Base-by-base conservation (phyloP, 768 basidiomycete species). In the Rhizopogon sp. region DNA sequence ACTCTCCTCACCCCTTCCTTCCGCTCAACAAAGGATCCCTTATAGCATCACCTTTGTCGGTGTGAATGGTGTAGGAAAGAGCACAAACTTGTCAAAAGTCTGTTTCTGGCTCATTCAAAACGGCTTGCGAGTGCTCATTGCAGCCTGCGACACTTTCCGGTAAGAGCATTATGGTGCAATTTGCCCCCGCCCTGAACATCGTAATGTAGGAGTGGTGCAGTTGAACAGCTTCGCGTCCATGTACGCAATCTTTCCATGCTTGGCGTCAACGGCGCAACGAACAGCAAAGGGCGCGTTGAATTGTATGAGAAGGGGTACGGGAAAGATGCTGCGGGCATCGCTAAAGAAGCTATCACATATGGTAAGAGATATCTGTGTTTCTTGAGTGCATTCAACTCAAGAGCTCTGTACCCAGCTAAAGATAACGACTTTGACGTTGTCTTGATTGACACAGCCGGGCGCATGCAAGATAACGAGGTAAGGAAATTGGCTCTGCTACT, bases 51-150 rank as follows among this genome's bases (percentile, higher is more conserved):
- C 93, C 0, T 99, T 99, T 67, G 94, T 98, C 41, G 97, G 97
- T 13, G 97, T 99, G 39, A 99, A 99, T 65, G 97, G 97, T 25
- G 97, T 99, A 25, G 97, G 97, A 33, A 99, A 99, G 76, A 96
- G 93, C 62, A 98, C 97, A 6, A 99, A 98, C 71, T 74, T 99
- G 41, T 91, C 89, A 42, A 99, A 99, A 76, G 96, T 99, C 49
- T 95, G 93, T 72, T 99, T 98, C 74, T 99, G 97, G 97, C 77
- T 99, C 39, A 87, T 99, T 52, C 97, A 99, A 72, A 99, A 99
- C 65, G 87, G 89, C 5, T 71, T 96, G 39, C 79, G 88, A 40
- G 96, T 99, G 40, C 77, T 99, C 60, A 98, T 99, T 62, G 97
- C 97, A 42, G 97, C 97, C 11, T 99, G 97, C 66, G 97, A 99